A percentile compares a stretch with the other conserved stretches of the same genome.
phyloP scores from a whole-genome alignment of 768 basidiomycete genomes.

The Galerina sulciceps region DNA sequence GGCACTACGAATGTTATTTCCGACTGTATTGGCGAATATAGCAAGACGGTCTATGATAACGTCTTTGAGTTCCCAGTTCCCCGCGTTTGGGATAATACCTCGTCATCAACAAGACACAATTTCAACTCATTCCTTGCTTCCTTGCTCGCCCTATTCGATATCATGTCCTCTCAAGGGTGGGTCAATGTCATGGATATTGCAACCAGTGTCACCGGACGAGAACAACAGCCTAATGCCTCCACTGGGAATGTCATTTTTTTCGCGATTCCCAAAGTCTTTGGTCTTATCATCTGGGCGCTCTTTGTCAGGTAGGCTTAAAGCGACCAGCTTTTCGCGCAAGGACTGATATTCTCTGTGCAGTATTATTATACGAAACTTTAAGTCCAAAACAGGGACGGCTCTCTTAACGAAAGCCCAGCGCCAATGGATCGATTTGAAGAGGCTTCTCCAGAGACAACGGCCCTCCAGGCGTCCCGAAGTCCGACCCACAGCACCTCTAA shows the following conservation, averaged over 20 bases:
- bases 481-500: conserved; percentile 56
- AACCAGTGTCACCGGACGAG: conserved; percentile 72
- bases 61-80: conserved; percentile 77
- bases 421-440: conserved; percentile 94
- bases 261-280: conserved; percentile 88
- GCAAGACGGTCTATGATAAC: conserved; percentile 60
- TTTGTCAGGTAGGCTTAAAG: conserved; percentile 75
- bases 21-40: conserved; percentile 79
- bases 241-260: conserved; percentile 91
- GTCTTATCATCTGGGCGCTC: conserved; percentile 87
- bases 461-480: conserved; percentile 81
- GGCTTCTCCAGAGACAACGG: conserved; percentile 82
- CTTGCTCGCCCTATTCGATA: conserved; percentile 92
- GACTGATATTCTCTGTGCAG: conserved; percentile 41
- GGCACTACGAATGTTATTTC: conserved; percentile 49
- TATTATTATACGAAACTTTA: conserved; percentile 96
- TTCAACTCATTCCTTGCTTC: conserved; percentile 88
- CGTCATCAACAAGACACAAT: conserved; percentile 80
- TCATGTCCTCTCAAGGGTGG: conserved; percentile 96
- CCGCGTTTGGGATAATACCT: conserved; percentile 90
- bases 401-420: conserved; percentile 85
- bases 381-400: conserved; percentile 83
- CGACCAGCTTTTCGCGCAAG: conserved; percentile 10
- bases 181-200: conserved; percentile 88
- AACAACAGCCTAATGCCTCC: conserved; percentile 70